Evolutionary conservation across 805 yeast genomes (phyloP).

Genomic region (Kurtzmaniella cleridarum): DNA sequence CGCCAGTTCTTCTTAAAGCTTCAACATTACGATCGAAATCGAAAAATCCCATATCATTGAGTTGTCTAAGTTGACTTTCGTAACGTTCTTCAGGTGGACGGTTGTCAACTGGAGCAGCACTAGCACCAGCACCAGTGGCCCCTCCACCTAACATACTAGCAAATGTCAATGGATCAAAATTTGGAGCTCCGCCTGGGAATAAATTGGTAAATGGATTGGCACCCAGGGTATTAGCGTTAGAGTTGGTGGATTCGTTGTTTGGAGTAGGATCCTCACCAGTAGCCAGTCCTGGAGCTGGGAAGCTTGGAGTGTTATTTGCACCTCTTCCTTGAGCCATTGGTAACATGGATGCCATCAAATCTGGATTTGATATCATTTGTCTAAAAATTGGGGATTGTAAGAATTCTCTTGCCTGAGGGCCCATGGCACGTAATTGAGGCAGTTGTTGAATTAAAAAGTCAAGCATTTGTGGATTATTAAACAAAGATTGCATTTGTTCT

Average conservation of each 20-base stretch:
- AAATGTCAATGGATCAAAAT: constrained; percentile 47
- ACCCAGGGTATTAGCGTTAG: constrained; percentile 12
- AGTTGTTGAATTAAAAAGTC: constrained; percentile 76
- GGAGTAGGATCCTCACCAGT: constrained; percentile 20
- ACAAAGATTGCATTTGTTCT: constrained; percentile 75
- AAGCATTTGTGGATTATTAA: constrained; percentile 83
- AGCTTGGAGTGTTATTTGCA: constrained; percentile 15
- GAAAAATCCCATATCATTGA: constrained; percentile 58
- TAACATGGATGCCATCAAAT: constrained; percentile 78
- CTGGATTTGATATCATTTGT: constrained; percentile 68
- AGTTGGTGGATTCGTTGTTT: constrained; percentile 12
- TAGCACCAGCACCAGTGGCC: constrained; percentile 20
- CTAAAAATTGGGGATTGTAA: constrained; percentile 80
- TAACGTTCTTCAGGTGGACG: constrained; percentile 44
- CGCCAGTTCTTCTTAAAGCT: constrained; percentile 93
- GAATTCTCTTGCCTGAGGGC: constrained; percentile 84
- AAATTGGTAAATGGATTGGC: constrained; percentile 37
- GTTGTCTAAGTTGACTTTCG: constrained; percentile 38
- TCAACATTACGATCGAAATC: constrained; percentile 90
- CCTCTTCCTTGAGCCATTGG: constrained; percentile 56
- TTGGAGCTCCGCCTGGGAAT: constrained; percentile 29
- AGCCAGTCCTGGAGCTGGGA: constrained; percentile 31
- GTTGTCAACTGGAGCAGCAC: constrained; percentile 31
- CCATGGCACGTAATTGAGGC: constrained; percentile 81
- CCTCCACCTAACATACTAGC: constrained; percentile 37